Base-by-base conservation (phyloP, 257 asterid genomes). In the Linaria vulgaris region DNA sequence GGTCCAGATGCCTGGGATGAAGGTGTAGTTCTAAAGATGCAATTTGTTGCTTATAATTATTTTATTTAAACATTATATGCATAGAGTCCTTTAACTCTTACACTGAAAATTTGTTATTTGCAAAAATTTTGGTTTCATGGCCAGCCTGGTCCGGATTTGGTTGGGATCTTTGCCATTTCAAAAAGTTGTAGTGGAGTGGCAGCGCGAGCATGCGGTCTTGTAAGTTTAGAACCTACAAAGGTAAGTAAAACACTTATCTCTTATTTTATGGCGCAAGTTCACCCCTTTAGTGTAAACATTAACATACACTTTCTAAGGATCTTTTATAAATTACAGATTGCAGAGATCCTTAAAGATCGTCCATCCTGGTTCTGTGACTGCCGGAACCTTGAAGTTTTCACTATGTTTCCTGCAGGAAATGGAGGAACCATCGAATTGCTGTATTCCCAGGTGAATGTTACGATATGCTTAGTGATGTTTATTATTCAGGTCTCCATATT, bases 131-230 rank as follows among this genome's bases (percentile, higher is more conserved):
- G 15, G 23, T 54, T 65, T 56, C 67, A 12, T 63, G 71, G 68
- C 60, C 82, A 94, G 99, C 99, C 99, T 94, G 99, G 99, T 94
- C 99, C 97, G 96, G 97, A 95, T 78, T 94, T 92, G 76, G 97
- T 94, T 81, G 99, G 99, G 90, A 90, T 94, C 77, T 94, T 90
- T 76, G 92, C 97, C 78, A 90, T 94, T 81, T 86, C 99, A 55
- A 95, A 81, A 51, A 86, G 89, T 81, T 78, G 91, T 74, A 78
- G 80, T 71, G 97, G 96, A 74, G 99, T 90, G 85, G 99, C 99
- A 59, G 99, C 99, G 69, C 88, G 99, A 84, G 97, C 99, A 34
- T 94, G 97, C 27, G 96, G 99, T 81, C 97, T 94, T 76, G 99
- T 94, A 38, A 84, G 95, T 83, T 81, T 94, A 72, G 97, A 94